Percentiles rank a stretch among this genome's conserved stretches.
Conservation (phyloP, 805 yeast species). For the Priceomyces carsonii region DNA sequence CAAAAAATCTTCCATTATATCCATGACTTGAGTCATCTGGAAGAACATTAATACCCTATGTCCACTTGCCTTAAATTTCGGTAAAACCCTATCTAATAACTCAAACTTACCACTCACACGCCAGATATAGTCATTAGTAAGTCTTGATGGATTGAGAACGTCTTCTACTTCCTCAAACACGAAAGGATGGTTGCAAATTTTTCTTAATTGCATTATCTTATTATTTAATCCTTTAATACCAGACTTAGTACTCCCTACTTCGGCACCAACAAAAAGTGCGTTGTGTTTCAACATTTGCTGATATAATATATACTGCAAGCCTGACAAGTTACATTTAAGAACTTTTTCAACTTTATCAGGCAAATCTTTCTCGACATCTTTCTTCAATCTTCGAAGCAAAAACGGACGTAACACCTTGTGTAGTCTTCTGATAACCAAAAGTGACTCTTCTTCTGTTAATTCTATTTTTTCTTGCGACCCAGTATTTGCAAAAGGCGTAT, state of each 20-base stretch:
- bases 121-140: constrained; percentile 69
- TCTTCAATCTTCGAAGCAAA: constrained; percentile 78
- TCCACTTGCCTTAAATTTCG: constrained; percentile 71
- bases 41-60: constrained; percentile 81
- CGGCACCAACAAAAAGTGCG: constrained; percentile 65
- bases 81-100: constrained; percentile 69
- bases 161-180: constrained; percentile 82
- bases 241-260: constrained; percentile 57
- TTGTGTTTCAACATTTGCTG: constrained; percentile 78
- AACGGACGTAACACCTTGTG: constrained; percentile 87
- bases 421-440: constrained; percentile 78
- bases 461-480: constrained; percentile 81
- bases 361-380: constrained; percentile 82
- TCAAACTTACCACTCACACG: constrained; percentile 82
- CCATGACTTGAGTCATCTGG: constrained; percentile 91
- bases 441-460: constrained; percentile 81
- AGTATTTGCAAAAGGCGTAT: constrained; percentile 84
- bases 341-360: constrained; percentile 86
- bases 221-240: constrained; percentile 80
- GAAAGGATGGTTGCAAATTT: constrained; percentile 85
- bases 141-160: constrained; percentile 60
- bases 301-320: constrained; percentile 67
- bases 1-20: constrained; percentile 82
- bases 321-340: constrained; percentile 74
- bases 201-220: constrained; percentile 81